Base-by-base conservation (phyloP, 2,329 filamentous ascomycete species). In the Sclerotinia sclerotiorum region DNA sequence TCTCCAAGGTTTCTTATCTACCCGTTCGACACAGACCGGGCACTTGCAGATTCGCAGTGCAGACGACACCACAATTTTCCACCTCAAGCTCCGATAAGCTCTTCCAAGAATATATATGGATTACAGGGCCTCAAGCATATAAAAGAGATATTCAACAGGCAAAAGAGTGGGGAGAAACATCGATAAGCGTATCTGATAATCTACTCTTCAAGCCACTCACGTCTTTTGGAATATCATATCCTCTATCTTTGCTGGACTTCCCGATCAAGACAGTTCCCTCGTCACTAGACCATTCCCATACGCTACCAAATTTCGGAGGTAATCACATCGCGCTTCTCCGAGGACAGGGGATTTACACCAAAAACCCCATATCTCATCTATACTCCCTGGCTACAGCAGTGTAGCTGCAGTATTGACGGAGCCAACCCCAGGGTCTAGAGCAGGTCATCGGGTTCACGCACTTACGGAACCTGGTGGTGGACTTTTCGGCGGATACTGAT, bases 391-490 rank as follows among this genome's bases (percentile, higher is more conserved):
- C n/a, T 66, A 68, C 67, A 71, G 70, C 70, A 73, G 75, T 66
- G 69, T 68, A 71, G 70, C 70, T 74, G 75, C 74, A 75, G 70
- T 72, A 65, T 70, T 66, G 54, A 46, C 70, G 70, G 70, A 70
- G 32, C 70, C 72, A 74, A 74, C 72, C 73, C 69, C 61, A 49
- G 69, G 69, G 64, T 72, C 63, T 55, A 70, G 42, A 71, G 71
- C 69, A 72, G 70, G 70, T 74, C 73, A 76, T 72, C 72, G 65
- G 74, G 69, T 65, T 69, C 69, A 55, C 70, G 74, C 58, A 71
- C 71, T 73, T 74, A 68, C 71, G 61, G 64, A 52, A 46, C 49
- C 69, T 68, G 69, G 70, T 72, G 44, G 35, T 67, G 21, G 39
- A 54, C 24, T 62, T 67, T 57, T 52, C 32, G 54, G 19, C 54